These are phyloP conservation scores for Laburnicola sp. DNA, from an alignment of 2,329 filamentous ascomycete species.

Conservation along the genomic window DNA sequence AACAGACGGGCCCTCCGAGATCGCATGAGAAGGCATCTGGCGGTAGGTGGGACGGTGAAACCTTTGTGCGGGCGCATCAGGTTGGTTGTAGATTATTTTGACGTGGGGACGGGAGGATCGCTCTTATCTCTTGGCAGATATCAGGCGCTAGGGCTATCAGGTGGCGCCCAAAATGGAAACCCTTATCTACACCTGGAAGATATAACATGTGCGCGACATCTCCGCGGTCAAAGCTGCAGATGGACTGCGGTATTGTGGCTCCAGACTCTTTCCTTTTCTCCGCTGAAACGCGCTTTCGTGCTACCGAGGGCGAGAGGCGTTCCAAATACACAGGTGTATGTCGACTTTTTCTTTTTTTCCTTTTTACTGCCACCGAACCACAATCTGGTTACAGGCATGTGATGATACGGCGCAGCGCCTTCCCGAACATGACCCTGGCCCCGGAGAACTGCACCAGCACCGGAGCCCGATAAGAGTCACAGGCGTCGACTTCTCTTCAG, in stretches of 20 bases:
- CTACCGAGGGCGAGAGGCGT: slow-evolving; percentile 13
- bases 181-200: slow-evolving; percentile 36
- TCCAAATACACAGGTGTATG: neutral
- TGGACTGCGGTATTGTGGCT: slow-evolving; percentile 23
- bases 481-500: no score
- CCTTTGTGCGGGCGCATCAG: slow-evolving; percentile 19
- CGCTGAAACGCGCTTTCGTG: slow-evolving; percentile 7
- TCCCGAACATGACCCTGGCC: no score
- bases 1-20: neutral
- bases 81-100: slow-evolving; percentile 21
- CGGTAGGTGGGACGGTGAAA: slow-evolving; percentile 15
- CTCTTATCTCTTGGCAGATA: slow-evolving; percentile 43
- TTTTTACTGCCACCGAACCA: no score
- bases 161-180: slow-evolving; percentile 16
- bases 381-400: no score
- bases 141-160: slow-evolving; percentile 23
- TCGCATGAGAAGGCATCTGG: neutral
- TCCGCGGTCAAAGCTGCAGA: slow-evolving; percentile 38
- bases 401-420: no score
- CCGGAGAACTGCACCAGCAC: no score
- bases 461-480: no score
- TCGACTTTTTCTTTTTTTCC: no score
- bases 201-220: slow-evolving; percentile 35
- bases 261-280: neutral
- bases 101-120: slow-evolving; percentile 34